Percentiles rank a stretch among this genome's conserved stretches.
phyloP scores from a whole-genome alignment of 2,329 filamentous ascomycete genomes.

The Aureobasidium musti region DNA sequence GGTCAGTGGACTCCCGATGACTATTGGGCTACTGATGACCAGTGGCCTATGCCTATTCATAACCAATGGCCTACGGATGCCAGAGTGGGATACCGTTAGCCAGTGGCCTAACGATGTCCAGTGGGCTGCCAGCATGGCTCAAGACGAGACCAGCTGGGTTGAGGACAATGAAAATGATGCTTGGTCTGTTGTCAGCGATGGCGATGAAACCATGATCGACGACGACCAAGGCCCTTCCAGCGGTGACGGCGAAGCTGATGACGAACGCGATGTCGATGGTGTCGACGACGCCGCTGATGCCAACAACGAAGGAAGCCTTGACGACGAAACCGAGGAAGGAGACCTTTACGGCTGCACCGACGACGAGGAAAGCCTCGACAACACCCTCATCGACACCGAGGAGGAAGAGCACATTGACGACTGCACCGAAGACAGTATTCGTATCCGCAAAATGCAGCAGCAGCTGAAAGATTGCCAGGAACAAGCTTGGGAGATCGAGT shows the following conservation, averaged over 20 bases:
- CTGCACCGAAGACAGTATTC: neutral
- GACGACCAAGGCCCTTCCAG: neutral
- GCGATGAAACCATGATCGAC: neutral
- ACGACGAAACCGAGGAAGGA: neutral
- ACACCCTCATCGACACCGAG: neutral
- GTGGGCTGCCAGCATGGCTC: neutral
- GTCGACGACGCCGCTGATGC: neutral
- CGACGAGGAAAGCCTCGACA: neutral
- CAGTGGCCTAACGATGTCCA: too few relatives aligned
- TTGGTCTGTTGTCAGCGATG: constrained; percentile 2
- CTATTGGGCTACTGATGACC: too few relatives aligned
- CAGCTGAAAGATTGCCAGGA: neutral
- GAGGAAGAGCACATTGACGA: neutral
- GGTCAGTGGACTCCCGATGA: too few relatives aligned
- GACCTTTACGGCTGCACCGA: neutral
- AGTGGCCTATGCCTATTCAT: too few relatives aligned
- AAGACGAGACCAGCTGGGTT: neutral
- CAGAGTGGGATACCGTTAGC: too few relatives aligned
- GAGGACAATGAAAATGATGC: neutral
- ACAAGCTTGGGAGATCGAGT: neutral
- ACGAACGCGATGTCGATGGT: neutral
- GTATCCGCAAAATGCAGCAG: neutral
- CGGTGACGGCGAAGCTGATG: neutral
- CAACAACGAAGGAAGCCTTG: neutral
- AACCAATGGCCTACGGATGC: too few relatives aligned